Evolutionary conservation across 1,284 basidiomycete genomes (phyloP), one percentile per base, ranked within the genome.

Genomic region (Ceraceosorus guamensis): DNA sequence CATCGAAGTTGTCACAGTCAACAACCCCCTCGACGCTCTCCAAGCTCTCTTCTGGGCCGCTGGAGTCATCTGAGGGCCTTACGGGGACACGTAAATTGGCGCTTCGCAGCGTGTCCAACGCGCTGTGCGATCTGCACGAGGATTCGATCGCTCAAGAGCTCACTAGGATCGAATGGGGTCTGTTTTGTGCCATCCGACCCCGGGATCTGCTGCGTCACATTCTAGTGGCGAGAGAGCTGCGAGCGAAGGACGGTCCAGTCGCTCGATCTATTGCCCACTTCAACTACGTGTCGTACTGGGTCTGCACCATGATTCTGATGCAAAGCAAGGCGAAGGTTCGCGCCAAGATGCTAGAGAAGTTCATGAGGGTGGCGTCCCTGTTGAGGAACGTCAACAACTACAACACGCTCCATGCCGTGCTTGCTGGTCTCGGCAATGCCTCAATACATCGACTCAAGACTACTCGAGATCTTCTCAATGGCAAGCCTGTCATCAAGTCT

Each of bases 211-310:
- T 72, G 10, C 63, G 70, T 8, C 70, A 72, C 55, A 67, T 69
- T 18, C 62, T 72, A 3, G 67, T 70, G 1, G 59, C 64, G 5
- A 53, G 64, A 45, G 55, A 63, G 10, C 56, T 61, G 16, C 63
- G 70, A 24, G 51, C 31, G 13, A 43, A 56, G 5, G 60, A 65
- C 30, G 68, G 68, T 0, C 65, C 68, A 2, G 68, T 70, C 6
- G 52, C 68, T n/a, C 58, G 61, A 7, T 65, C 61, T 32, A 72
- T 72, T 34, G 65, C 61, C 14, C 70, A 72, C 58, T 72, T 72
- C 53, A 72, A 72, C 56, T 72, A 72, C 59, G 60, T 70, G 48
- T 69, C 67, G 16, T 60, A 59, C 49, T 72, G 70, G 70, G 67
- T 72, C 3, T 68, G 65, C 48, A 63, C 67, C 14, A 69, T 72